Evolutionary conservation across 129 eudicot genomes (phyloP).

Genomic region (Escallonia herrerae): DNA sequence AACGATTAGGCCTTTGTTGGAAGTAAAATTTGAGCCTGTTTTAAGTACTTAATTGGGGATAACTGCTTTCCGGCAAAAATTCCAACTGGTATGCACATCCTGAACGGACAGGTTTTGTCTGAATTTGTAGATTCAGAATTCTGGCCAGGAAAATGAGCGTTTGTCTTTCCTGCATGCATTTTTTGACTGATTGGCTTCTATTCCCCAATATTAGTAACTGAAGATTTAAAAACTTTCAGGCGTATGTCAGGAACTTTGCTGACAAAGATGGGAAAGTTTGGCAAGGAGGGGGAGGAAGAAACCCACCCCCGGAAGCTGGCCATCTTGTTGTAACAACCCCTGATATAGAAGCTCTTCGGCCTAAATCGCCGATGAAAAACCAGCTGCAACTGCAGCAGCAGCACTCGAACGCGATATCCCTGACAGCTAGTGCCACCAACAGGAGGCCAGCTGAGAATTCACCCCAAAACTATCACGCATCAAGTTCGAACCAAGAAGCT

Average conservation of each 20-base stretch:
- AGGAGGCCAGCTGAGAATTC: slow-evolving; percentile 55
- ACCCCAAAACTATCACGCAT: slow-evolving; percentile 45
- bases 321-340: slow-evolving; percentile 81
- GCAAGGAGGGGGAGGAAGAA: slow-evolving; percentile 77
- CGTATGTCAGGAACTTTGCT: slow-evolving; percentile 51
- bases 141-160: too few species aligned
- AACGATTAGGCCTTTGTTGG: too few species aligned
- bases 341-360: slow-evolving; percentile 85
- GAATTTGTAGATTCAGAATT: too few species aligned
- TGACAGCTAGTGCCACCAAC: slow-evolving; percentile 46
- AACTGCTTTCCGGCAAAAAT: too few species aligned
- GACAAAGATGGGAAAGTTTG: slow-evolving; percentile 86
- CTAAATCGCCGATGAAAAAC: slow-evolving; percentile 98
- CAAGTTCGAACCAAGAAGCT: slow-evolving; percentile 61
- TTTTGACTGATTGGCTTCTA: too few species aligned
- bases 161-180: too few species aligned
- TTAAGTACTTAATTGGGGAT: too few species aligned
- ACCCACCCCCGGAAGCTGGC: slow-evolving; percentile 97
- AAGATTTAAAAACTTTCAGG: slow-evolving; percentile 31
- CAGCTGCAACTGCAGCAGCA: slow-evolving; percentile 78
- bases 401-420: slow-evolving; percentile 55
- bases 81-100: too few species aligned
- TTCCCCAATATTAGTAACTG: not conserved
- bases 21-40: too few species aligned
- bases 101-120: too few species aligned